These are phyloP conservation scores for Cadophora sp. DNA, from an alignment of 2,329 filamentous ascomycete species.

Conservation along the genomic window DNA sequence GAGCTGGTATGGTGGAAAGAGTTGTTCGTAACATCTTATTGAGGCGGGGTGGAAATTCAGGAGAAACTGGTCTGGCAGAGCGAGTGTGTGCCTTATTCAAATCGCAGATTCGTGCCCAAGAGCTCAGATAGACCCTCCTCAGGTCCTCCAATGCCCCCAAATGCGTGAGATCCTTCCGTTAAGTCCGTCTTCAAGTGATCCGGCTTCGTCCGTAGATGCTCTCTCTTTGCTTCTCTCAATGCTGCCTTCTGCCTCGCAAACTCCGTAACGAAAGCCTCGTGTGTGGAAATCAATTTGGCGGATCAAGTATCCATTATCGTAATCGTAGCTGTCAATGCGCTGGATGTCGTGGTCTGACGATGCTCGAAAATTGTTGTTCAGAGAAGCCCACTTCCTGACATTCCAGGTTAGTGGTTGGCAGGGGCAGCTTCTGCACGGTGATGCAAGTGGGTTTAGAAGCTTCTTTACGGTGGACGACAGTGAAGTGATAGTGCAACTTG, in stretches of 20 bases:
- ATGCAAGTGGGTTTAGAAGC: constrained; percentile 25
- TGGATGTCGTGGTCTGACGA: constrained; percentile 13
- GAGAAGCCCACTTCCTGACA: constrained; percentile 2
- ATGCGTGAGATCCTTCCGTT: neutral
- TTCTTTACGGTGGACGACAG: constrained; percentile 12
- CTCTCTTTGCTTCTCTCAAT: neutral
- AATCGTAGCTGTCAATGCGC: neutral
- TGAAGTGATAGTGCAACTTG: neutral
- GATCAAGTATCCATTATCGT: neutral
- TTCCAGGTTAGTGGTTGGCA: constrained; percentile 12
- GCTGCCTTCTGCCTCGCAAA: neutral
- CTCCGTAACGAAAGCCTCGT: neutral
- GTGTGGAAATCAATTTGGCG: neutral
- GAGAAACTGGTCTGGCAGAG: neutral
- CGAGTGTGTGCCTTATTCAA: too few species aligned
- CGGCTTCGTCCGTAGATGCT: neutral
- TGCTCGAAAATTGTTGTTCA: constrained; percentile 6
- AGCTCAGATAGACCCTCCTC: neutral
- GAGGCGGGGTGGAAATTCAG: neutral
- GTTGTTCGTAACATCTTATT: constrained; percentile 35
- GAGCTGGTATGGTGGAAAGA: constrained; percentile 24
- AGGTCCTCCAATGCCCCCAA: neutral
- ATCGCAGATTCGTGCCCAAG: neutral
- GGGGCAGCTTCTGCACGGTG: constrained; percentile 31
- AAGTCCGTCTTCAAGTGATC: neutral